Evolutionary conservation across 305 asterid genomes (phyloP).

Genomic region (Fraxinus ornus): DNA sequence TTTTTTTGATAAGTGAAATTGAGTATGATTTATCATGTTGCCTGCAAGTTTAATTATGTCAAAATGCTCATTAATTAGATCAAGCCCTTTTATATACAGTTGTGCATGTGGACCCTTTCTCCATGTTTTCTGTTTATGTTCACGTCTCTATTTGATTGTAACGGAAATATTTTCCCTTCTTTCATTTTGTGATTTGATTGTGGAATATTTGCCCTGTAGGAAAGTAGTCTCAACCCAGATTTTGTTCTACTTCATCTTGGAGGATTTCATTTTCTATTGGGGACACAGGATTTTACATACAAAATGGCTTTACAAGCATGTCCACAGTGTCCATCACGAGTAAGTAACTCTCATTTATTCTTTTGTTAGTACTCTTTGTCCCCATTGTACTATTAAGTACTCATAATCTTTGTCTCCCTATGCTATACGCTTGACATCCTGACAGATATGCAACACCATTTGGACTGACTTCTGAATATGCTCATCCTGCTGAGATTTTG

Average conservation of each 20-base stretch:
- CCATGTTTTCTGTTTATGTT: constrained; percentile 1
- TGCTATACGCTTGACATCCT: constrained; percentile 16
- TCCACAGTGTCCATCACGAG: constrained; percentile 99
- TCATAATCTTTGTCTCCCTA: background rate
- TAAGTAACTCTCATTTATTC: constrained; percentile 39
- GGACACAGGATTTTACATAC: constrained; percentile 93
- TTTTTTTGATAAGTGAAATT: background rate
- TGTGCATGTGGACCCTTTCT: constrained; percentile 8
- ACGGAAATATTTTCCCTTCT: background rate
- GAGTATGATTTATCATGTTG: background rate
- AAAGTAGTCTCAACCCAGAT: constrained; percentile 80
- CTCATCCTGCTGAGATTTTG: constrained; percentile 96
- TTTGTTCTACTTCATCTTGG: constrained; percentile 83
- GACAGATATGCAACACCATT: constrained; percentile 91
- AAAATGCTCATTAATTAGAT: constrained; percentile 6
- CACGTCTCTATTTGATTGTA: constrained; percentile 6
- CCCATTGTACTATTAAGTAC: background rate
- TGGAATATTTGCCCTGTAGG: constrained; percentile 51
- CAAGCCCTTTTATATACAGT: background rate
- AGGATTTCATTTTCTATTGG: constrained; percentile 95
- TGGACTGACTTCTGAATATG: constrained; percentile 98
- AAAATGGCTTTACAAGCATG: constrained; percentile 98
- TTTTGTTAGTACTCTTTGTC: constrained; percentile 1
- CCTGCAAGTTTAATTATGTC: constrained; percentile 9
- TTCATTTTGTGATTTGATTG: constrained; percentile 11